Evolutionary conservation across 371 early-diverging fungal species (phyloP), one percentile per base, ranked within the genome.

Genomic region (Zancudomyces culisetae): DNA sequence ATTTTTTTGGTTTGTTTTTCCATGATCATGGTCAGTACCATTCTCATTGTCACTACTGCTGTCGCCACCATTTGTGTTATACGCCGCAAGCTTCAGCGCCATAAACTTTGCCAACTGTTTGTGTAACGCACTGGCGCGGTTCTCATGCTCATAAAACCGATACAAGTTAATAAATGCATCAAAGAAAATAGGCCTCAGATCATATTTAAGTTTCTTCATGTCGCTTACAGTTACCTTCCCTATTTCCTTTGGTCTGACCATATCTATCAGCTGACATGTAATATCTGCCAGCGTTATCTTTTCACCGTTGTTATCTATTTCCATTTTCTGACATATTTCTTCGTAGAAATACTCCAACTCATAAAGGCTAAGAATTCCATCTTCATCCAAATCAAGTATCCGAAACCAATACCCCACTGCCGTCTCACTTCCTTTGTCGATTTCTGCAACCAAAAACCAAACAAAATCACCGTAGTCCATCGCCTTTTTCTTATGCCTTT

Each of bases 401-500:
- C 87, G 76, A 70, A 92, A 94, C 91, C 93, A 94, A 62, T 88
- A 94, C 57, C 90, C 91, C 40, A 87, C 76, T 1, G 87, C 79
- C 20, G 74, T 73, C 2, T 75, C 73, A 0, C 74, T 76, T 39
- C 74, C 73, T 64, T 90, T 90, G 67, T 92, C 90, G 18, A 85
- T 80, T 43, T 83, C 86, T 20, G 87, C 73, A n/a, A 92, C 60
- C 28, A 90, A 60, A 56, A 93, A 90, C 88, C 87, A n/a, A 54
- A 49, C 56, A 51, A 40, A 57, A 48, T 45, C 54, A 60, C 26
- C 64, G 53, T 26, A 52, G 66, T 49, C 61, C 63, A 23, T 62
- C 55, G 35, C 56, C 50, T 21, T 45, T 47, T 51, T 50, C 41
- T 55, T 56, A 40, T 53, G 50, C 35, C 57, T 42, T 41, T 57